Percentiles rank a stretch among this genome's conserved stretches.
These are phyloP conservation scores for Ophiostoma triangulosporum DNA, from an alignment of 2,329 filamentous ascomycete genomes.

Conservation along the genomic window DNA sequence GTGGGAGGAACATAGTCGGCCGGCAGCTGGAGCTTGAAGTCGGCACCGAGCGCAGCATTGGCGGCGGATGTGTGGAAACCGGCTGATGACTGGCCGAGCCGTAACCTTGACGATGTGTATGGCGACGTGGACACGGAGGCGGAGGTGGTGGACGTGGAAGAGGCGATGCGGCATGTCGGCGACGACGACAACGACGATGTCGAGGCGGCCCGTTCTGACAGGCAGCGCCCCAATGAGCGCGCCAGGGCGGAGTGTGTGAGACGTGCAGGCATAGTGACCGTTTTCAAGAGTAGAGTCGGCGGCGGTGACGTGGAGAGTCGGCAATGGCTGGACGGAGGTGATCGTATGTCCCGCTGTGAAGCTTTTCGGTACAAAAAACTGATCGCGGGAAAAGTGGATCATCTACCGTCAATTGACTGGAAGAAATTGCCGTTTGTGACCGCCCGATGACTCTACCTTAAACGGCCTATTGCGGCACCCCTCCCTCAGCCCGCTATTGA, in stretches of 20 bases:
- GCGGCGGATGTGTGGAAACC: slow-evolving; percentile 7
- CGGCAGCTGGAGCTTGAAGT: slow-evolving; percentile 23
- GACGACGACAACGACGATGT: background rate
- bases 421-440: slow-evolving; percentile 10
- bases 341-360: slow-evolving; percentile 1
- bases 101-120: slow-evolving; percentile 1
- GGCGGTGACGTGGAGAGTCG: background rate
- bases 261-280: slow-evolving; percentile 8
- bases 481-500: slow-evolving; percentile 1
- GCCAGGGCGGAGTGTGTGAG: background rate
- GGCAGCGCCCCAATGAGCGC: slow-evolving; percentile 9
- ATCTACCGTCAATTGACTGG: background rate
- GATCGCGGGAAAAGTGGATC: background rate
- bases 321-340: background rate
- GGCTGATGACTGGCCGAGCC: background rate
- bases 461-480: background rate
- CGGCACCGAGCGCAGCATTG: background rate
- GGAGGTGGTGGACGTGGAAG: background rate
- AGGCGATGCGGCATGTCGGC: background rate
- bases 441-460: slow-evolving; percentile 10
- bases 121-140: background rate
- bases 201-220: slow-evolving; percentile 5
- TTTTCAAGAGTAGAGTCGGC: background rate
- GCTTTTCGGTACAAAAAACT: background rate
- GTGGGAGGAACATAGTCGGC: slow-evolving; percentile 45